A percentile compares a stretch with the other conserved stretches of the same genome.
Conservation (phyloP, 2,329 filamentous ascomycete species). For the Colletotrichum tanaceti region DNA sequence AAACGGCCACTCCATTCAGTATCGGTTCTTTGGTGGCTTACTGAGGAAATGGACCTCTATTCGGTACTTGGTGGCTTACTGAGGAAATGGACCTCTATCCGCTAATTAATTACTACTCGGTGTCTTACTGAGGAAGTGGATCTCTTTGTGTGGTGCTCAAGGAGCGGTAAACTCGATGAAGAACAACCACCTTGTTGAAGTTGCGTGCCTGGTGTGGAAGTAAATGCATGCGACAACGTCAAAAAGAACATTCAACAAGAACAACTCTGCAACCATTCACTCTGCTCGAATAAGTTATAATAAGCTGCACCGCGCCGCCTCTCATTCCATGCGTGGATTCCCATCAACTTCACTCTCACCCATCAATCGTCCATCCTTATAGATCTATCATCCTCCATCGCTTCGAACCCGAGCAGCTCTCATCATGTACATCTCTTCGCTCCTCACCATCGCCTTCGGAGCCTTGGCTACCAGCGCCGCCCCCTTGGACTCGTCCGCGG, state of each 20-base stretch:
- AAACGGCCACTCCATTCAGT: too few species aligned
- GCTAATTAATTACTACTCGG: too few species aligned
- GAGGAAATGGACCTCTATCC: too few species aligned
- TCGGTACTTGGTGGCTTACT: too few species aligned
- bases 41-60: too few species aligned
- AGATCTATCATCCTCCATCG: constrained; percentile 1
- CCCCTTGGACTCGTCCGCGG: constrained; percentile 7
- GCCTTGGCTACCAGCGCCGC: constrained; percentile 1
- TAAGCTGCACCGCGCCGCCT: neutral
- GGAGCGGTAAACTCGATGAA: neutral
- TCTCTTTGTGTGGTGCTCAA: neutral
- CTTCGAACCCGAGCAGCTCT: neutral
- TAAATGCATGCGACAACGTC: neutral
- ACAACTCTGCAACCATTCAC: neutral
- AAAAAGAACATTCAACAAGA: neutral
- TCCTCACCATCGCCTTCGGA: constrained; percentile 4
- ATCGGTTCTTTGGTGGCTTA: too few species aligned
- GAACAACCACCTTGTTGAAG: too few species aligned
- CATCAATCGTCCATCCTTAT: constrained; percentile 1
- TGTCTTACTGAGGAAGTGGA: constrained; percentile 8
- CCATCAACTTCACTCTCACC: neutral
- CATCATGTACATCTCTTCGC: constrained; percentile 6
- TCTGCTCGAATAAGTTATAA: neutral
- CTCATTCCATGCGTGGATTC: neutral
- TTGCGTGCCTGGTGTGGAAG: neutral